Conservation (phyloP, 139 green algal species). For the Chlorella sp. region DNA sequence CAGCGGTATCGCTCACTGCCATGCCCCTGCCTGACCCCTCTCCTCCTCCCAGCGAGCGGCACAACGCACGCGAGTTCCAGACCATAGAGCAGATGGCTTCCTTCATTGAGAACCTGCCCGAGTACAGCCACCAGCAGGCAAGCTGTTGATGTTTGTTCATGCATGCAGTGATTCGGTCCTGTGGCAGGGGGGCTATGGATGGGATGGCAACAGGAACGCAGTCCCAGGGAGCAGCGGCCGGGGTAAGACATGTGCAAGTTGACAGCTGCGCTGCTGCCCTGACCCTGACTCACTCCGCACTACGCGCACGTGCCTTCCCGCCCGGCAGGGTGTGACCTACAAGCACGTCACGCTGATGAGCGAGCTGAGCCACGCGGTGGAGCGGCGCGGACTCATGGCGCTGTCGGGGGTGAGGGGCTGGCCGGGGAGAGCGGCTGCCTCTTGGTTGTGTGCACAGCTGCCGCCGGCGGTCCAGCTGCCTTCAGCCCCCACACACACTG, state of each 20-base stretch:
- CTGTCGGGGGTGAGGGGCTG: conserved; percentile 53
- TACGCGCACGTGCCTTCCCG: not conserved
- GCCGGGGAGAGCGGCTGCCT: too few relatives aligned
- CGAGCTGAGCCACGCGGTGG: conserved; percentile 71
- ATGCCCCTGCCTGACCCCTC: not conserved
- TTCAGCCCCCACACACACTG: too few relatives aligned
- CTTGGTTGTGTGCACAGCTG: too few relatives aligned
- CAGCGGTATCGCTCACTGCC: too few relatives aligned
- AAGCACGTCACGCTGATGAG: conserved; percentile 93
- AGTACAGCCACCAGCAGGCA: conserved; percentile 68
- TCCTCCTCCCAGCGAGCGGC: conserved; percentile 2
- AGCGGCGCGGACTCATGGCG: conserved; percentile 73
- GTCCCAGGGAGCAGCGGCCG: not conserved
- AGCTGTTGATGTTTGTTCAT: not conserved
- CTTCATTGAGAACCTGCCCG: conserved; percentile 85
- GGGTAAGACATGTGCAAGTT: not conserved
- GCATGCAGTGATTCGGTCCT: too few relatives aligned
- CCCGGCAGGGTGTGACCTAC: conserved; percentile 68
- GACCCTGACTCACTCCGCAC: too few relatives aligned
- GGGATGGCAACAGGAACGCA: not conserved
- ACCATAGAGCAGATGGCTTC: conserved; percentile 86
- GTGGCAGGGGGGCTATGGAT: not conserved
- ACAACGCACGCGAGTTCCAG: conserved; percentile 36
- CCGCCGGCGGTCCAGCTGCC: too few relatives aligned
- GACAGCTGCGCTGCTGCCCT: too few relatives aligned